Base-by-base conservation (phyloP, 1,284 basidiomycete species). In the Ceratobasidium sp. region DNA sequence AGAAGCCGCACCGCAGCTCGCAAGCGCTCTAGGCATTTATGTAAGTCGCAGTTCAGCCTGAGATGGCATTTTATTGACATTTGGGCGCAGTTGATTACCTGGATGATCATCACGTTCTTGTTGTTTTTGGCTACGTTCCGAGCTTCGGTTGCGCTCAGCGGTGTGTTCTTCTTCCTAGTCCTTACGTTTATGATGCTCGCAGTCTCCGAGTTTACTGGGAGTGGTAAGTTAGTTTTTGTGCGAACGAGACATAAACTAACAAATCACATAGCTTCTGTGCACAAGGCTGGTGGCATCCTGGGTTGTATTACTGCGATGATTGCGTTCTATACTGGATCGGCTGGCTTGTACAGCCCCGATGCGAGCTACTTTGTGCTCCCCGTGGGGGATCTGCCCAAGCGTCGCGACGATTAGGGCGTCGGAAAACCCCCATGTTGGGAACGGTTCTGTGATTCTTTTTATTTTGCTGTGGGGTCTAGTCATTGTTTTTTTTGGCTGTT, bases 311-410 rank as follows among this genome's bases (percentile, higher is more conserved):
- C 42, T 13, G 58, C 58, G 29, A 49, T 62, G 43, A 47, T 62
- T 31, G 58, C 58, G 42, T 62, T 62, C 38, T 62, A 62, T 34
- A 62, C 83, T 56, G 90, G 85, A 49, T 78, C 86, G 25, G 83
- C 83, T 29, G 85, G 89, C 69, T 77, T 91, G 55, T 81, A 89
- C 60, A 80, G 80, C 27, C 80, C 80, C 27, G 84, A 85, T 45
- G 60, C 64, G 20, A 68, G 69, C 40, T 73, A 70, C 56, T 62
- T 71, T 50, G 32, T 42, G 27, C 50, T 69, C 5, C 70, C 70
- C 32, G 53, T 70, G 54, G 25, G 64, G 4, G 53, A 70, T 34
- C 62, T 72, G 15, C 57, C 58, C 58, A 69, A 62, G 68, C 58
- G 58, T 34, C 58, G 43, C 20, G 42, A 17, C 7, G 58, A 62